Evolutionary conservation across 805 yeast species (phyloP).

Genomic region (Monosporozyma siamensis): DNA sequence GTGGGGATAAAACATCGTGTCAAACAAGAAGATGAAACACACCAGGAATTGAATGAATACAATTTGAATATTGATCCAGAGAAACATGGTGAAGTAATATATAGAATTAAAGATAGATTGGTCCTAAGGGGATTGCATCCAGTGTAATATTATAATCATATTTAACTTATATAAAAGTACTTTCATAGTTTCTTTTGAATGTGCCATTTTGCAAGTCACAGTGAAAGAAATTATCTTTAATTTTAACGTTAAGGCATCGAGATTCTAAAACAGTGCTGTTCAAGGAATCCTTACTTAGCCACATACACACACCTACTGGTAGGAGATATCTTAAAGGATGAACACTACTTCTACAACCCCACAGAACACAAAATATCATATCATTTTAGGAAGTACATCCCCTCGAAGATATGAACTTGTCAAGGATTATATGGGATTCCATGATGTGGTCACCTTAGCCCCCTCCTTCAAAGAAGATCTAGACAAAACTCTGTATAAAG

Average conservation of each 20-base stretch:
- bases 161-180: background rate
- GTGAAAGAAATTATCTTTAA: too few species aligned
- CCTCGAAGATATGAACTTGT: constrained; percentile 73
- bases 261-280: too few species aligned
- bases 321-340: too few species aligned
- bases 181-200: too few species aligned
- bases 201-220: too few species aligned
- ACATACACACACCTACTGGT: too few species aligned
- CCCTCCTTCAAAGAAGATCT: constrained; percentile 75
- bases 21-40: background rate
- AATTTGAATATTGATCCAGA: constrained; percentile 1
- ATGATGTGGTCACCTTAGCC: too few species aligned
- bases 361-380: too few species aligned
- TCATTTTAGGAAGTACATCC: constrained; percentile 76
- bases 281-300: too few species aligned
- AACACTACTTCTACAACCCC: too few species aligned
- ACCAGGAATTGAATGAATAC: background rate
- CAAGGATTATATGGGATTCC: constrained; percentile 47
- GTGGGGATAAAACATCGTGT: background rate
- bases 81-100: constrained; percentile 19
- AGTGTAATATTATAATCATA: constrained; percentile 14
- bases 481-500: constrained; percentile 35
- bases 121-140: constrained; percentile 20
- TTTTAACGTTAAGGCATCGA: too few species aligned
- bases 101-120: constrained; percentile 24